Evolutionary conservation across 768 basidiomycete genomes (phyloP), one percentile per base, ranked within the genome.

Genomic region (Amanita polypyramis): DNA sequence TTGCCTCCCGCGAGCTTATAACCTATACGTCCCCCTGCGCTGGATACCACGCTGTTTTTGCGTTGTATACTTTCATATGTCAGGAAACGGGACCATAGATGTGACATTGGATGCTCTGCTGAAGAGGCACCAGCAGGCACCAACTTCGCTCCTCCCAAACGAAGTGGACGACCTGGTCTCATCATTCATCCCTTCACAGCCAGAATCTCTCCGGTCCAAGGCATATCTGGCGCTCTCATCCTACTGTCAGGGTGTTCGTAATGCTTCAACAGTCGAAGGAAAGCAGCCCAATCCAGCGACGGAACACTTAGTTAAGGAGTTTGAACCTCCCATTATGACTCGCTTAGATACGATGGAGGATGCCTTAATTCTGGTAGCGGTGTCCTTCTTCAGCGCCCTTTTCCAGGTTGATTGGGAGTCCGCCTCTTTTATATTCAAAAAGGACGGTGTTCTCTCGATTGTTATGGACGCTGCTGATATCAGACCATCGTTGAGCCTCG

Each of bases 341-440:
- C 67, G 69, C 36, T 67, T 91, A 8, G 65, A 73, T 29, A 80
- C 81, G 38, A 72, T 75, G 2, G 68, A 76, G 15, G 80, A 85
- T 60, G 49, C 57, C 9, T 67, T 70, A 30, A 62, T 79, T 21
- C 64, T 82, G 14, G 63, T 68, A 11, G 80, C 79, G 9, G 63
- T 85, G 33, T 73, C 78, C 1, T 82, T 90, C 60, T 69, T 92
- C 42, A 68, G 74, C n/a, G 87, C 86, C 0, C 67, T 94, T 15
- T 89, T 91, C 57, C 87, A 91, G 59, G 78, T 91, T n/a, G 87
- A 90, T 54, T 74, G 79, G 63, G 65, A 73, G 44, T 67, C 78
- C 1, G 90, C 86, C 8, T 69, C 80, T 8, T 55, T 70, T 19
- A 77, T 94, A 45, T 79, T 92, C 49, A 62, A 66, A 32, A 68